A percentile compares a stretch with the other conserved stretches of the same genome.
phyloP scores from a whole-genome alignment of 1,139 yeast species.

The Saccharomyces hybrid region DNA sequence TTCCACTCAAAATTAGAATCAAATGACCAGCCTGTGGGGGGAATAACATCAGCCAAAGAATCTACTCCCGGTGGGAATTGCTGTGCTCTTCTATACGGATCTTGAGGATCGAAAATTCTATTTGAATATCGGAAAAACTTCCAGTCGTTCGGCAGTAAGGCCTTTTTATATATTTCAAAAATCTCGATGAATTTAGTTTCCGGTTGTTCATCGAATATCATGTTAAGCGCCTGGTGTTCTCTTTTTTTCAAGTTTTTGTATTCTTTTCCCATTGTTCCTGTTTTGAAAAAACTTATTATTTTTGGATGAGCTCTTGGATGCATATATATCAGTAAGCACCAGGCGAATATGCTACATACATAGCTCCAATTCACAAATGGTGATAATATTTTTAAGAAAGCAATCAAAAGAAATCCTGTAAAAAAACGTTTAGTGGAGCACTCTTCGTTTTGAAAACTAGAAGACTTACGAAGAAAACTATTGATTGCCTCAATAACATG shows the following conservation, averaged over 20 bases:
- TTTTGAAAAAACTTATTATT: constrained; percentile 29
- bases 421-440: constrained; percentile 50
- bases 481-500: constrained; percentile 48
- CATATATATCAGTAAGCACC: constrained; percentile 44
- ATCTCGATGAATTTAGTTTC: constrained; percentile 59
- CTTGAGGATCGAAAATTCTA: constrained; percentile 45
- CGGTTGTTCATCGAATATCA: constrained; percentile 63
- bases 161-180: constrained; percentile 65
- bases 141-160: constrained; percentile 57
- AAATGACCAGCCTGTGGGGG: constrained; percentile 75
- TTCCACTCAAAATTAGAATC: constrained; percentile 60
- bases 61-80: constrained; percentile 62
- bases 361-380: constrained; percentile 61
- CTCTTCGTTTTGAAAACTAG: constrained; percentile 67
- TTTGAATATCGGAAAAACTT: constrained; percentile 43
- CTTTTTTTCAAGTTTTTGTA: constrained; percentile 21
- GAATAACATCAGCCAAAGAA: constrained; percentile 46
- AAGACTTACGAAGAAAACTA: constrained; percentile 51
- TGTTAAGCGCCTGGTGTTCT: constrained; percentile 40
- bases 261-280: constrained; percentile 18
- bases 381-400: constrained; percentile 46
- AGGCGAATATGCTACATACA: constrained; percentile 46
- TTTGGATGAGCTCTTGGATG: constrained; percentile 50
- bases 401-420: constrained; percentile 39
- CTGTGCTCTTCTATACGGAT: constrained; percentile 47